Conservation (phyloP, 2,329 filamentous ascomycete species). For the Colletotrichum filicis region DNA sequence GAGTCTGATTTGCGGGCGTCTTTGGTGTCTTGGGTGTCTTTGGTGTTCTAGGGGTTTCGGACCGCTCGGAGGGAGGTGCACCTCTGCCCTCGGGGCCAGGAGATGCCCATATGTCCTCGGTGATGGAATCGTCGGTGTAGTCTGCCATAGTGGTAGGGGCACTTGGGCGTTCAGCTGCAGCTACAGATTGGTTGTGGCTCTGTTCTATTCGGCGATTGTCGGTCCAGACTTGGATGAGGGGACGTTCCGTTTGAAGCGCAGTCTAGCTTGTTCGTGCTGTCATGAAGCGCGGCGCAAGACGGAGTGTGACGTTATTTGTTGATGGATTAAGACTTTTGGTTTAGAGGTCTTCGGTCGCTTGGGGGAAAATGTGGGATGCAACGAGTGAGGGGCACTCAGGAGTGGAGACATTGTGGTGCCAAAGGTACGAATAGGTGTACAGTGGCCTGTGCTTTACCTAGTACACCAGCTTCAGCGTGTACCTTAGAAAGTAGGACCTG, state of each 20-base stretch:
- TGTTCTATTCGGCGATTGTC: background rate
- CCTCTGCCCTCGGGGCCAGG: constrained; percentile 47
- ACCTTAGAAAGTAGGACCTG: too few relatives aligned
- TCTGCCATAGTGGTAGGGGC: constrained; percentile 52
- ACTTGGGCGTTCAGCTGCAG: constrained; percentile 3
- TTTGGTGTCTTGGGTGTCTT: constrained; percentile 58
- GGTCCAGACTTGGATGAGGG: background rate
- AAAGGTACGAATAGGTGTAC: background rate
- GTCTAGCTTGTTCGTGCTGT: background rate
- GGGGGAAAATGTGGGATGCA: constrained; percentile 27
- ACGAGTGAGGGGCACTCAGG: constrained; percentile 3
- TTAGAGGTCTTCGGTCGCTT: constrained; percentile 22
- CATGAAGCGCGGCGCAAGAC: constrained; percentile 9
- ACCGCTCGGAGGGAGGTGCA: constrained; percentile 44
- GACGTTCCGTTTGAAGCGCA: background rate
- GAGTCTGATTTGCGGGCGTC: constrained; percentile 47
- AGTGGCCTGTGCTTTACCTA: background rate
- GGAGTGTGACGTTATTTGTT: constrained; percentile 35
- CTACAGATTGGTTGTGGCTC: background rate
- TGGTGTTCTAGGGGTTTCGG: constrained; percentile 60
- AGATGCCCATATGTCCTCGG: constrained; percentile 60
- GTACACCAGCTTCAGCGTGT: background rate
- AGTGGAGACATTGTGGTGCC: background rate
- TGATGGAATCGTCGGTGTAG: constrained; percentile 57
- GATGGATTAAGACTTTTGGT: constrained; percentile 28